Percentiles rank a stretch among this genome's conserved stretches.
These are phyloP conservation scores for Liquidambar formosana DNA, from an alignment of 164 flowering plant species.

Conservation along the genomic window DNA sequence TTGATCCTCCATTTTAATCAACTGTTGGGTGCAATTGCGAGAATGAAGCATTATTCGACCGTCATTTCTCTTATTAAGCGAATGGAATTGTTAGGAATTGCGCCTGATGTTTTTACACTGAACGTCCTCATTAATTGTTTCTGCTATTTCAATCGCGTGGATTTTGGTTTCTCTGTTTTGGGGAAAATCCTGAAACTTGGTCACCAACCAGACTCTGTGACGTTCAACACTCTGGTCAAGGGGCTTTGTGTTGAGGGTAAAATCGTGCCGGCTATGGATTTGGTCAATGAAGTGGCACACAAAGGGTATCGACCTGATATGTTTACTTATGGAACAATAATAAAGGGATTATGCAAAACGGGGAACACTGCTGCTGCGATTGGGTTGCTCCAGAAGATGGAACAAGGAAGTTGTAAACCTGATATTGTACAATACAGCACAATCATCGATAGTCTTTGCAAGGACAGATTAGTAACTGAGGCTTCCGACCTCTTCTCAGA, in stretches of 20 bases:
- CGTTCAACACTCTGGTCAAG: too few relatives aligned
- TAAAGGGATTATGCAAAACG: background rate
- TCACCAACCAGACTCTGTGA: too few relatives aligned
- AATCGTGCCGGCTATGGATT: background rate
- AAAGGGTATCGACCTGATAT: background rate
- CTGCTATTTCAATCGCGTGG: constrained; percentile 12
- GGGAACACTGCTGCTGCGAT: background rate
- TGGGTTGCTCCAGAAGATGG: background rate
- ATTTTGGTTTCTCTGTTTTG: constrained; percentile 16
- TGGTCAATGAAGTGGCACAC: background rate
- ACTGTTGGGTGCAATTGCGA: background rate
- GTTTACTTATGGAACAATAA: background rate
- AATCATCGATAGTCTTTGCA: constrained; percentile 13
- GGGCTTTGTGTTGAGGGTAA: background rate
- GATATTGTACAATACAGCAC: background rate
- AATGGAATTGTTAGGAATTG: background rate
- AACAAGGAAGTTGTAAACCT: background rate
- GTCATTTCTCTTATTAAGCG: background rate
- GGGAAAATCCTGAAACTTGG: background rate
- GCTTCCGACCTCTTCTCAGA: background rate
- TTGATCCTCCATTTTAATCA: background rate
- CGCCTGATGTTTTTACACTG: background rate
- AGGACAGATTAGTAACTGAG: background rate
- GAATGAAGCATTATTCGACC: constrained; percentile 14
- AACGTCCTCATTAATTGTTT: constrained; percentile 21